phyloP scores from a whole-genome alignment of 768 basidiomycete genomes.

The Leucosporidium yakuticum region DNA sequence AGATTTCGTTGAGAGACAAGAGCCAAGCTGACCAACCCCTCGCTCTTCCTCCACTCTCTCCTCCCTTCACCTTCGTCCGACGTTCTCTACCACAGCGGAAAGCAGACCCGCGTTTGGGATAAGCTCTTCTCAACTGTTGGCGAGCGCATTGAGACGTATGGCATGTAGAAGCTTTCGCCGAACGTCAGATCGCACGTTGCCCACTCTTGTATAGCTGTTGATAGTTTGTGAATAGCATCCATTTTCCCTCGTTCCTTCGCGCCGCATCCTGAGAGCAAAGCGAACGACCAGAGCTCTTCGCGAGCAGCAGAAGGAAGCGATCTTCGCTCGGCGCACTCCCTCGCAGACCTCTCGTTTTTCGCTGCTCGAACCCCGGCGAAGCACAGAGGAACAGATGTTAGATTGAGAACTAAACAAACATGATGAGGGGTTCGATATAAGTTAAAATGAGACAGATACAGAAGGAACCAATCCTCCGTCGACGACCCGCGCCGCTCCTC shows the following conservation, averaged over 20 bases:
- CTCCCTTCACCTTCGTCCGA: too few species aligned
- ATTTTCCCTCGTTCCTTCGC: too few species aligned
- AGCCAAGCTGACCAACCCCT: not conserved
- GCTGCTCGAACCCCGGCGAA: not conserved
- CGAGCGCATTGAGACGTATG: constrained; percentile 24
- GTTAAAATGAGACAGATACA: too few species aligned
- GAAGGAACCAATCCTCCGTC: too few species aligned
- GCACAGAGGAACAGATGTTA: too few species aligned
- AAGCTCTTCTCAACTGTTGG: constrained; percentile 12
- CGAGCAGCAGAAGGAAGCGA: too few species aligned
- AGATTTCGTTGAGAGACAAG: not conserved
- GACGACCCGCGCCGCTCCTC: too few species aligned
- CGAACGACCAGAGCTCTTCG: too few species aligned
- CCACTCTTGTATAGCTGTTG: not conserved
- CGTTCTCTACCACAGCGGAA: not conserved
- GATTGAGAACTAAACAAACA: not conserved
- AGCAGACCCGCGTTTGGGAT: constrained; percentile 20
- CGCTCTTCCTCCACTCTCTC: too few species aligned
- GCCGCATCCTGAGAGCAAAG: too few species aligned
- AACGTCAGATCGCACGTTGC: not conserved
- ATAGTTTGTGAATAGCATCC: too few species aligned
- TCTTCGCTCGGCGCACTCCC: too few species aligned
- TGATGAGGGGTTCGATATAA: not conserved
- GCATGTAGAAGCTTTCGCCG: constrained; percentile 8
- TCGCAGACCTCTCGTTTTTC: not conserved